Evolutionary conservation across 2,329 filamentous ascomycete species (phyloP).

Genomic region (Colletotrichum lindemuthianum): DNA sequence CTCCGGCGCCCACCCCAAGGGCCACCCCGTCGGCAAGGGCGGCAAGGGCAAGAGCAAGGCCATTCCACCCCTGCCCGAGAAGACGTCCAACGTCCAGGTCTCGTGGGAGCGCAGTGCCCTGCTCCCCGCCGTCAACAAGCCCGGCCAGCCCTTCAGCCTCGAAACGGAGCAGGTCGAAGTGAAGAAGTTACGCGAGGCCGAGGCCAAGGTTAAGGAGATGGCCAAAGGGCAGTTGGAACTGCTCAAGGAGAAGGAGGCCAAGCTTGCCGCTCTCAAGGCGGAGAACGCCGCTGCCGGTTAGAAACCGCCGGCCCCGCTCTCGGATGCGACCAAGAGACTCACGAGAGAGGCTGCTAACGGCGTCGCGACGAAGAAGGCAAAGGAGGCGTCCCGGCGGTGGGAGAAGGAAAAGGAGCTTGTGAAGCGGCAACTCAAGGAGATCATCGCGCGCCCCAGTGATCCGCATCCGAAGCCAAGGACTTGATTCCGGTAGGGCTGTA

Average conservation of each 20-base stretch:
- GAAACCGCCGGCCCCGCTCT: conserved; percentile 15
- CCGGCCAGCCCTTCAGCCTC: conserved; percentile 77
- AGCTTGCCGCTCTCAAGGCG: conserved; percentile 69
- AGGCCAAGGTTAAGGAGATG: conserved; percentile 71
- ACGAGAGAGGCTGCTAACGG: conserved; percentile 1
- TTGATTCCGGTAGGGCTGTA: no score
- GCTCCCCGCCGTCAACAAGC: conserved; percentile 74
- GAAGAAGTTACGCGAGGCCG: conserved; percentile 70
- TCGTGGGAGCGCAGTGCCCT: conserved; percentile 75
- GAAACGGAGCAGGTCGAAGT: conserved; percentile 75
- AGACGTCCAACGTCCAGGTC: conserved; percentile 43
- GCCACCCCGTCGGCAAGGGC: conserved; percentile 52
- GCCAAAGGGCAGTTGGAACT: conserved; percentile 66
- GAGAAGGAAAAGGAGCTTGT: conserved; percentile 3
- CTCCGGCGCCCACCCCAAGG: conserved; percentile 68
- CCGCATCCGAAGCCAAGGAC: no score
- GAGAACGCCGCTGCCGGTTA: conserved; percentile 57
- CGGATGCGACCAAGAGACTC: conserved; percentile 1
- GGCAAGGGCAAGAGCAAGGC: conserved; percentile 67
- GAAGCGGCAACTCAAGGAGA: neutral
- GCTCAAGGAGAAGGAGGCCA: conserved; percentile 72
- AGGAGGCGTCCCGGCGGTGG: neutral
- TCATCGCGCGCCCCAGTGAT: neutral
- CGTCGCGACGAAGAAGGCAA: neutral
- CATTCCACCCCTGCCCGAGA: conserved; percentile 41